Conservation (phyloP, 176 grass and related monocot genomes). For the Tillandsia fasciculata region DNA sequence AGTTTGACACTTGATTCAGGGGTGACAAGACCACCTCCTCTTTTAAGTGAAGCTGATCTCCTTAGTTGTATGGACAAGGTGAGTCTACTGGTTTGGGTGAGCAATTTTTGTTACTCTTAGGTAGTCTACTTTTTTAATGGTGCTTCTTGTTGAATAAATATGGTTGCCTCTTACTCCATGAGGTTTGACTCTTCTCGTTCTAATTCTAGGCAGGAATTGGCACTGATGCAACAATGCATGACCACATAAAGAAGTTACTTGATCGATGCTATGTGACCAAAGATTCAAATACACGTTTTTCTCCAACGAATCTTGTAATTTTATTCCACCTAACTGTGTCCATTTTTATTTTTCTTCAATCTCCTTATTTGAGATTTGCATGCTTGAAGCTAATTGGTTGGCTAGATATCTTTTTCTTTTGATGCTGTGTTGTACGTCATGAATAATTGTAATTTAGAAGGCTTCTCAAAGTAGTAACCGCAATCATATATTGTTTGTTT, state of each 20-base stretch:
- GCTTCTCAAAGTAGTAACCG: not conserved
- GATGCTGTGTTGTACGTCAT: not conserved
- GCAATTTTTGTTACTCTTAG: too few species aligned
- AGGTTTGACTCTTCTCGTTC: slow-evolving; percentile 20
- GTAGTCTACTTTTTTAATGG: not conserved
- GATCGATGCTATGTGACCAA: slow-evolving; percentile 91
- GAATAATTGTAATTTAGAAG: not conserved
- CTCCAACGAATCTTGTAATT: slow-evolving; percentile 85
- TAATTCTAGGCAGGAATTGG: slow-evolving; percentile 92
- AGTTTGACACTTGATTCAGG: slow-evolving; percentile 91
- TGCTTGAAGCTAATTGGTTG: not conserved
- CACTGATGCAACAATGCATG: slow-evolving; percentile 98
- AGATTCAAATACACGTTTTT: slow-evolving; percentile 83
- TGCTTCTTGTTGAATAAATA: not conserved
- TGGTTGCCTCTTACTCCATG: slow-evolving; percentile 9
- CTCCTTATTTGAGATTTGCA: slow-evolving; percentile 2
- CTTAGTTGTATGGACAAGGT: slow-evolving; percentile 98
- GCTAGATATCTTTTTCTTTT: slow-evolving; percentile 5
- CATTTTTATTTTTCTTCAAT: not conserved
- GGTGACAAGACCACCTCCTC: slow-evolving; percentile 78
- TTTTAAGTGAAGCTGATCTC: slow-evolving; percentile 94
- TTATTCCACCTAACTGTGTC: slow-evolving; percentile 16
- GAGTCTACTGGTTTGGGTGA: not conserved
- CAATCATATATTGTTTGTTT: not conserved
- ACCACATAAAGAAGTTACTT: slow-evolving; percentile 96